Evolutionary conservation across 495 filamentous ascomycete genomes (phyloP).

Genomic region (Immersiella caudata): DNA sequence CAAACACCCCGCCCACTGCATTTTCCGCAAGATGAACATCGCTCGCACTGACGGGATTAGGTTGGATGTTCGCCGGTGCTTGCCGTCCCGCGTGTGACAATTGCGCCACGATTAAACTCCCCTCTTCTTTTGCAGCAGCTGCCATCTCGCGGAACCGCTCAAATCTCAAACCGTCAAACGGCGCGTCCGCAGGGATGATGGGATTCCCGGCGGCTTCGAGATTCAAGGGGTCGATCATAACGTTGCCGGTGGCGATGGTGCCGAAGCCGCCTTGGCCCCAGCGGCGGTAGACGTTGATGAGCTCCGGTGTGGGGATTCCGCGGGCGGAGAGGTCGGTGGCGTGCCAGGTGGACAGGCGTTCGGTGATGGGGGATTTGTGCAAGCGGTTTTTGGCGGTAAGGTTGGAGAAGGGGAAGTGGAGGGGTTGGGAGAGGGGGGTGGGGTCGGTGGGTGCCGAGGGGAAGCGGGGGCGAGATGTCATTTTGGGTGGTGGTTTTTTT

Average conservation of each 20-base stretch:
- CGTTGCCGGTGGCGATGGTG: slow-evolving; percentile 63
- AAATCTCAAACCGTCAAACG: too few relatives aligned
- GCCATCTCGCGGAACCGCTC: too few relatives aligned
- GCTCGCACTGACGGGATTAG: too few relatives aligned
- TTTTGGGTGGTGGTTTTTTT: too few relatives aligned
- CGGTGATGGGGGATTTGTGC: slow-evolving; percentile 67
- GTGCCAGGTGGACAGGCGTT: slow-evolving; percentile 61
- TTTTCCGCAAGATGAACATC: too few relatives aligned
- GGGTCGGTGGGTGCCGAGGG: slow-evolving; percentile 34
- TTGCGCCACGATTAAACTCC: too few relatives aligned
- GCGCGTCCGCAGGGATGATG: slow-evolving; percentile 54
- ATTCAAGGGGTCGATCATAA: slow-evolving; percentile 62
- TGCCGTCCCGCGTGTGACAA: too few relatives aligned
- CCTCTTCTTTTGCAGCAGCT: too few relatives aligned
- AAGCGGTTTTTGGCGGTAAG: slow-evolving; percentile 61
- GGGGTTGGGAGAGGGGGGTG: slow-evolving; percentile 55
- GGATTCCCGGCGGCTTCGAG: slow-evolving; percentile 61
- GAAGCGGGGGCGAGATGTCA: too few relatives aligned
- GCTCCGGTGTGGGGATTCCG: slow-evolving; percentile 59
- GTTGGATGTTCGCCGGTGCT: too few relatives aligned
- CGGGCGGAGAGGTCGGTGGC: slow-evolving; percentile 48
- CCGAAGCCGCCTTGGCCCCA: slow-evolving; percentile 65
- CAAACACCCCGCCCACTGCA: too few relatives aligned
- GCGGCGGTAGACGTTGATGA: slow-evolving; percentile 60
- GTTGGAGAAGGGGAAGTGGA: slow-evolving; percentile 61